Evolutionary conservation across 495 filamentous ascomycete genomes (phyloP), one percentile per base, ranked within the genome.

Genomic region (Cetradonia linearis): DNA sequence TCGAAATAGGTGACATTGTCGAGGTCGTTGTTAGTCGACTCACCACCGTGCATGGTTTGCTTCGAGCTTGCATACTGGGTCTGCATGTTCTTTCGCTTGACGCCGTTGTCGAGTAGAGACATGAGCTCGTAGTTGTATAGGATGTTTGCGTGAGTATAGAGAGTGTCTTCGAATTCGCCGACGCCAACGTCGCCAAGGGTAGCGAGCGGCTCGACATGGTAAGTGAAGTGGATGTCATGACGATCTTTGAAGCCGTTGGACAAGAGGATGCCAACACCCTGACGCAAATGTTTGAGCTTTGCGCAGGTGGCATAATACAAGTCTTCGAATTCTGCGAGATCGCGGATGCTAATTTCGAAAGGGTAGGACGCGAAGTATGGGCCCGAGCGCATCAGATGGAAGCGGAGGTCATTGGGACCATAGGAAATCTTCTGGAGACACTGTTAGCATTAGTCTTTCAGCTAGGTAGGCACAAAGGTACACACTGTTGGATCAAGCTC

Each of bases 291-390:
- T 40, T 67, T 67, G 59, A 65, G 46, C 49, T 65, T 67, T 46
- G 59, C 65, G 27, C 62, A 65, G 28, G 63, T 25, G 9, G 65
- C 65, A 57, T 65, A 65, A 36, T 67, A 67, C 28, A 67, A 40
- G 55, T 65, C 62, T 54, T 67, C 65, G 33, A 67, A 55, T n/a
- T 65, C 49, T 38, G 54, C 62, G 18, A 67, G 59, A 27, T 67
- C 63, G 10, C 46, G 50, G 30, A 55, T 31, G 18, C 42, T 60
- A 18, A 65, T 55, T 16, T 62, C 13, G 40, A 27, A 59, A 27
- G 56, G 59, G 27, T 40, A 23, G 11, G 33, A 50, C 6, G 13
- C 27, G 34, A 67, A 67, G 6, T 52, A 54, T 16, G 49, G 16
- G 30, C 38, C 25, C 4, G 49, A 27, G n/a, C 50, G 55, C 25